Evolutionary conservation across 2,329 filamentous ascomycete species (phyloP).

Genomic region (Tolypocladium endophyticum): DNA sequence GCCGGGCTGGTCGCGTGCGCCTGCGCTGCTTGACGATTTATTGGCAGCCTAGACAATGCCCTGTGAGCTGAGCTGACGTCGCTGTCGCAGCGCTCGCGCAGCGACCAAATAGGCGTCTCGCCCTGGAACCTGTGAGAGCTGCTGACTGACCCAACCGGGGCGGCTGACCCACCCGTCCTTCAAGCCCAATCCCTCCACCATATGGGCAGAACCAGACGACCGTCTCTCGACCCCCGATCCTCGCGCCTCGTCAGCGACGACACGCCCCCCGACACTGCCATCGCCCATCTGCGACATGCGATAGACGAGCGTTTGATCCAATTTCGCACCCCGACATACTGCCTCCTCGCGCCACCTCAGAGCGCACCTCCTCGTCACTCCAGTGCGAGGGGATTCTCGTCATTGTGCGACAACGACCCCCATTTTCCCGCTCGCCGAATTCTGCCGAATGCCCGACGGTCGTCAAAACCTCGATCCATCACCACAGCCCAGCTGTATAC

Average conservation of each 20-base stretch:
- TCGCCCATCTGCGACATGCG: neutral
- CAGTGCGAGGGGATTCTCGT: neutral
- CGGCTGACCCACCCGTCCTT: neutral
- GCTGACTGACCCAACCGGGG: neutral
- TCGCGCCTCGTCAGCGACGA: neutral
- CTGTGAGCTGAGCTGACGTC: neutral
- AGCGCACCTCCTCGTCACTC: neutral
- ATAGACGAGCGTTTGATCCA: neutral
- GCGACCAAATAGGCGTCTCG: neutral
- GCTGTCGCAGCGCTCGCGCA: neutral
- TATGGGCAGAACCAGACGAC: neutral
- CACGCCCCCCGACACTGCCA: neutral
- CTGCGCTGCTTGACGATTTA: neutral
- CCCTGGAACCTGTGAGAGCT: neutral
- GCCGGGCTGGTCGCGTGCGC: neutral
- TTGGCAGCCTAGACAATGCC: neutral
- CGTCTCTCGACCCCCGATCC: neutral
- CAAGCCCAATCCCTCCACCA: neutral
- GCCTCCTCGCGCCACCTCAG: neutral
- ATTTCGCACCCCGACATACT: neutral
- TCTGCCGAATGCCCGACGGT: neutral
- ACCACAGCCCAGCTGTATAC: slow-evolving; percentile 5
- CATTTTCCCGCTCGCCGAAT: neutral
- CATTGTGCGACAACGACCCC: slow-evolving; percentile 1
- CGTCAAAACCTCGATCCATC: slow-evolving; percentile 1